Evolutionary conservation across 495 filamentous ascomycete genomes (phyloP).

Genomic region (Clavariopsis aquatica): DNA sequence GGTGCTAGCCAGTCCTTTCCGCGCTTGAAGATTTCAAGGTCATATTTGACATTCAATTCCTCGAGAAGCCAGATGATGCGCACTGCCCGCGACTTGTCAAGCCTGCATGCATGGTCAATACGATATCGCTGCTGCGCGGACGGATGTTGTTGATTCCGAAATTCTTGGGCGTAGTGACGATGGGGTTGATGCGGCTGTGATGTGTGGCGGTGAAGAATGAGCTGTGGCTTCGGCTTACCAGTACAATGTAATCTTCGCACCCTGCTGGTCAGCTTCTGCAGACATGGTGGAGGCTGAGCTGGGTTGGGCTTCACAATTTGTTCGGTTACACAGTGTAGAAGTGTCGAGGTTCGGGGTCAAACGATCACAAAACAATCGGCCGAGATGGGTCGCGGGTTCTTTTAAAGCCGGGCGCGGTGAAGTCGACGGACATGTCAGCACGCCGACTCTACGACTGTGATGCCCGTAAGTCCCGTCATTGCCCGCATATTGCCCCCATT

Average conservation of each 20-base stretch:
- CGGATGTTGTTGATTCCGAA: neutral
- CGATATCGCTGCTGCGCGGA: conserved; percentile 6
- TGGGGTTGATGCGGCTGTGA: conserved; percentile 2
- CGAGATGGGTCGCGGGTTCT: neutral
- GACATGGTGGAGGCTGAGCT: conserved; percentile 23
- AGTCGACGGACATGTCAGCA: too few species aligned
- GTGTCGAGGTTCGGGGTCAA: neutral
- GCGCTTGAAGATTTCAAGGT: conserved; percentile 74
- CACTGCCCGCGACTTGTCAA: conserved; percentile 76
- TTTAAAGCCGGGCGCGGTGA: neutral
- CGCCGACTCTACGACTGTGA: too few species aligned
- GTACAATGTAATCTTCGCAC: conserved; percentile 70
- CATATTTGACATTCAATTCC: conserved; percentile 76
- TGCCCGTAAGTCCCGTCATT: too few species aligned
- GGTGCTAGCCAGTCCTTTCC: conserved; percentile 64
- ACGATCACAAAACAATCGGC: neutral
- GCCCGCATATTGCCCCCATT: too few species aligned
- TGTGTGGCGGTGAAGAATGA: neutral
- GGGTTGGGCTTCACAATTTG: neutral
- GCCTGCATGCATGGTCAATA: conserved; percentile 52
- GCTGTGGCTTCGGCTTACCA: conserved; percentile 57
- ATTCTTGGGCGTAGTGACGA: neutral
- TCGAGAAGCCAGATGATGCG: conserved; percentile 88
- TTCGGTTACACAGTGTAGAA: neutral
- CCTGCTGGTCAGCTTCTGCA: conserved; percentile 37